These are phyloP conservation scores for Globisporangium cederbergense DNA, from an alignment of 352 stramenopile genomes.

Conservation along the genomic window DNA sequence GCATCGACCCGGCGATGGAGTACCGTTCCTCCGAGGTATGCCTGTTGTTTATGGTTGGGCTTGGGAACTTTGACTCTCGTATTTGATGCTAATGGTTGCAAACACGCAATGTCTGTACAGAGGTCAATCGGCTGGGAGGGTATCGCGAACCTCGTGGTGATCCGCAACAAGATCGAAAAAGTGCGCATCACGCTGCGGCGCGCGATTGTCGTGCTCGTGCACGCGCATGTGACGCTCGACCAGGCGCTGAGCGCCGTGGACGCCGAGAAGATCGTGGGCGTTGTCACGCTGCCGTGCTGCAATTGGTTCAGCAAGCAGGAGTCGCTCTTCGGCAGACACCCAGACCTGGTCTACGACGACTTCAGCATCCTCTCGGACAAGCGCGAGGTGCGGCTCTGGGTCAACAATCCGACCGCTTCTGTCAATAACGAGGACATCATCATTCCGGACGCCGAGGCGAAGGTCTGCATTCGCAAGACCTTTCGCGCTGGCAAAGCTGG, in stretches of 20 bases:
- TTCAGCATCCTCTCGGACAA: slow-evolving; percentile 80
- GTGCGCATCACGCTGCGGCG: slow-evolving; percentile 57
- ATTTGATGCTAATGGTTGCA: no score
- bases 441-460: slow-evolving; percentile 34
- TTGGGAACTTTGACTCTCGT: background rate
- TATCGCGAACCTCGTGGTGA: slow-evolving; percentile 66
- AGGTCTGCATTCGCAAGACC: slow-evolving; percentile 48
- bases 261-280: slow-evolving; percentile 50
- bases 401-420: background rate
- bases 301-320: slow-evolving; percentile 83
- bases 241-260: slow-evolving; percentile 67
- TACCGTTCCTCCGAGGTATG: slow-evolving; percentile 39
- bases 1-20: slow-evolving; percentile 77
- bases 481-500: slow-evolving; percentile 10
- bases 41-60: background rate
- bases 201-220: slow-evolving; percentile 71
- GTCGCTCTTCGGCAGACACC: slow-evolving; percentile 39
- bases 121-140: slow-evolving; percentile 42
- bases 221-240: slow-evolving; percentile 73
- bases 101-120: slow-evolving; percentile 15
- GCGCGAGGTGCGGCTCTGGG: slow-evolving; percentile 62
- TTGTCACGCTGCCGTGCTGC: slow-evolving; percentile 76
- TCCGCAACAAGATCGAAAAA: slow-evolving; percentile 84
- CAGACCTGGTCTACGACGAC: slow-evolving; percentile 78
- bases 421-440: slow-evolving; percentile 9